phyloP scores from a whole-genome alignment of 2,329 filamentous ascomycete genomes.

The Lasiodiplodia gonubiensis region DNA sequence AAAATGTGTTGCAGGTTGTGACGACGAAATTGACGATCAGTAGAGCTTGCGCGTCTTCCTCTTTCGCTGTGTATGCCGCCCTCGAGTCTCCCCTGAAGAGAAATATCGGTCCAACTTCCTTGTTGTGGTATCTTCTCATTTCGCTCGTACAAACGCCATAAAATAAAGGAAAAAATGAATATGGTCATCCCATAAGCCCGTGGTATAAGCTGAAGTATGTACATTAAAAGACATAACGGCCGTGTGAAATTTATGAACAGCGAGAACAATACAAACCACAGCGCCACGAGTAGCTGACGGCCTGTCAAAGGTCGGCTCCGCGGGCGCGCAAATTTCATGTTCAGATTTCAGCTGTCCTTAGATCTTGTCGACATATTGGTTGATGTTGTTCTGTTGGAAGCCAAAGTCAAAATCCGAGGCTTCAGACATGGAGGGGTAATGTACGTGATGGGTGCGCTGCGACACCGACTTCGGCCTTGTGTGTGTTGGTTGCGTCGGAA shows the following conservation, averaged over 20 bases:
- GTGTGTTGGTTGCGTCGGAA: neutral
- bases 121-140: constrained; percentile 26
- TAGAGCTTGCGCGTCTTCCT: constrained; percentile 14
- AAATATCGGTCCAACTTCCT: constrained; percentile 10
- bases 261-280: constrained; percentile 13
- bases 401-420: constrained; percentile 44
- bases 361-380: constrained; percentile 20
- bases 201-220: constrained; percentile 27
- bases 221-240: constrained; percentile 27
- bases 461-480: constrained; percentile 20
- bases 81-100: constrained; percentile 13
- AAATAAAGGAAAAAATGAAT: neutral
- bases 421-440: constrained; percentile 47
- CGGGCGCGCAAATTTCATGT: constrained; percentile 10
- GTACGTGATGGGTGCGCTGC: constrained; percentile 34
- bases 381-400: constrained; percentile 21
- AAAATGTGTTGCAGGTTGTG: neutral
- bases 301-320: constrained; percentile 19
- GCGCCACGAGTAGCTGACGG: constrained; percentile 3
- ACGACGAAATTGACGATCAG: neutral
- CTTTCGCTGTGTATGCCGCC: constrained; percentile 10
- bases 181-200: constrained; percentile 16
- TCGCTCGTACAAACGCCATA: constrained; percentile 26
- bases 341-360: neutral
- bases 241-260: constrained; percentile 6